Conservation (phyloP, 352 stramenopile species). For the Sclerospora graminicola region DNA sequence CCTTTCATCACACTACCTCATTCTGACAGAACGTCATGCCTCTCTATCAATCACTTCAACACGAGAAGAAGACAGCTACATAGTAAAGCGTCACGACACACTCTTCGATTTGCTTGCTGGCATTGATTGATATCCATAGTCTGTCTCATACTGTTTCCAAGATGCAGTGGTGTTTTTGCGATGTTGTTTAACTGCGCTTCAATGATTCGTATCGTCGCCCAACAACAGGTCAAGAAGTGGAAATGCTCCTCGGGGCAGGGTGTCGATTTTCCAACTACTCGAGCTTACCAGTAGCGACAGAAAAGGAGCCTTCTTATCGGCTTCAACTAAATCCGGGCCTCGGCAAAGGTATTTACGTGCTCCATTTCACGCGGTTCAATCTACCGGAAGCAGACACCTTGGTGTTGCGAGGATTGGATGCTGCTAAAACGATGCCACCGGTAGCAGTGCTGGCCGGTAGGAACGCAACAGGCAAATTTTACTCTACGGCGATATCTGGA, state of each 20-base stretch:
- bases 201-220: slow-evolving; percentile 1
- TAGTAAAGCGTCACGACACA: slow-evolving; percentile 19
- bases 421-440: slow-evolving; percentile 5
- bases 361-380: slow-evolving; percentile 47
- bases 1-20: no score
- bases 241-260: slow-evolving; percentile 28
- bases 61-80: no score
- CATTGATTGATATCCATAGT: no score
- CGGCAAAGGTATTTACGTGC: slow-evolving; percentile 41
- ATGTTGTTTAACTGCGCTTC: no score
- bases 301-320: slow-evolving; percentile 24
- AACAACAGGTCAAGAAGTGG: slow-evolving; percentile 13
- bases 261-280: slow-evolving; percentile 52
- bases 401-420: slow-evolving; percentile 24
- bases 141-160: no score
- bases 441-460: slow-evolving; percentile 23
- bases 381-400: slow-evolving; percentile 40
- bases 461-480: slow-evolving; percentile 48
- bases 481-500: slow-evolving; percentile 33
- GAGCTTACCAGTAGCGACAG: slow-evolving; percentile 9
- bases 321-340: slow-evolving; percentile 36
- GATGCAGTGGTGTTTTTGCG: no score
- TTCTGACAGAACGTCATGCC: no score
- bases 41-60: no score
- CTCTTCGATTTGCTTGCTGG: slow-evolving; percentile 16